A percentile compares a stretch with the other conserved stretches of the same genome.
Conservation (phyloP, 2,329 filamentous ascomycete genomes). For the Ceratocystiopsis sp. region DNA sequence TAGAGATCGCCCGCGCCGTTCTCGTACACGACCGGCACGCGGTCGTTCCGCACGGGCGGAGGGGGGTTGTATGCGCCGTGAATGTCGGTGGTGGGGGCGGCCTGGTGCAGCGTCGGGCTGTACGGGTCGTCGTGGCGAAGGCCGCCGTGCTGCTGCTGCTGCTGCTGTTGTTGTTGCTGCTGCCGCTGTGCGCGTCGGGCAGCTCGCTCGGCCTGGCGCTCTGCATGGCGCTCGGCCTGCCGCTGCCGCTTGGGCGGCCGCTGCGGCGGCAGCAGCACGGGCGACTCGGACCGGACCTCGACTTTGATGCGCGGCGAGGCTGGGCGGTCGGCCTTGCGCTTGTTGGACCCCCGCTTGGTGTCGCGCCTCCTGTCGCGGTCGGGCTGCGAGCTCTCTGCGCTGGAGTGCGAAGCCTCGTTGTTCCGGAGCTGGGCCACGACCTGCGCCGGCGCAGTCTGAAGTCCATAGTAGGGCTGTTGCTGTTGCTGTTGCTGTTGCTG, state of each 20-base stretch:
- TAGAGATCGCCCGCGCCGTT: slow-evolving; percentile 12
- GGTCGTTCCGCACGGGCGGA: slow-evolving; percentile 11
- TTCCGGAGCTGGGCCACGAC: slow-evolving; percentile 39
- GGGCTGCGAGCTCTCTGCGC: slow-evolving; percentile 43
- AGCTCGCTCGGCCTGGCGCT: neutral
- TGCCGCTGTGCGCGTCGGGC: slow-evolving; percentile 17
- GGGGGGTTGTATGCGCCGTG: neutral
- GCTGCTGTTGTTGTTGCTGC: too few relatives aligned
- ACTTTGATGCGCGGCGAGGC: slow-evolving; percentile 42
- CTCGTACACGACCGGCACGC: slow-evolving; percentile 20
- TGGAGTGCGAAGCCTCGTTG: slow-evolving; percentile 26
- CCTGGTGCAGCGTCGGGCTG: slow-evolving; percentile 11
- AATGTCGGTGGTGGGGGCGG: slow-evolving; percentile 17
- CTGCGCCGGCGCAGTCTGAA: slow-evolving; percentile 31
- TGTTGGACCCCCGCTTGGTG: slow-evolving; percentile 36
- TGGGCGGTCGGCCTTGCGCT: slow-evolving; percentile 33
- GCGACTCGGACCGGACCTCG: slow-evolving; percentile 48
- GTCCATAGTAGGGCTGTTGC: slow-evolving; percentile 1
- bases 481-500: neutral
- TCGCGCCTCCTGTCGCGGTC: slow-evolving; percentile 21
- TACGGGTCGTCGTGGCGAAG: slow-evolving; percentile 1
- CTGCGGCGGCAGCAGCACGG: slow-evolving; percentile 32
- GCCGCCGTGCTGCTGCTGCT: slow-evolving; percentile 2
- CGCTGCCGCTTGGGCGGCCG: slow-evolving; percentile 41
- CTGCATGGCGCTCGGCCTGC: slow-evolving; percentile 21